Evolutionary conservation across 176 grass and related monocot genomes (phyloP), one percentile per base, ranked within the genome.

Genomic region (Secale cereale): DNA sequence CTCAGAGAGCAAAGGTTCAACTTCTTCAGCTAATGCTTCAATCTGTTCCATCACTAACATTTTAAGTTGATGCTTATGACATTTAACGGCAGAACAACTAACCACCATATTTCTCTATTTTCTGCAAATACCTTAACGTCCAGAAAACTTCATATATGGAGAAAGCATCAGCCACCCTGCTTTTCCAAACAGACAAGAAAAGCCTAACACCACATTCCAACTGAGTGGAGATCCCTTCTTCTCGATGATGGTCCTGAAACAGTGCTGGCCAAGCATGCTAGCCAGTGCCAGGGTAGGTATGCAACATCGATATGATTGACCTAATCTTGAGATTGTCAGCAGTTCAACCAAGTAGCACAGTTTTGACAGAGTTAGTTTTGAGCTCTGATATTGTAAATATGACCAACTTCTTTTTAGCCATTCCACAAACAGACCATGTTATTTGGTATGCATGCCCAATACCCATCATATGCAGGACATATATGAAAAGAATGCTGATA

Each of bases 11-110:
- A 99, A 89, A 76, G 97, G 97, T 80, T 99, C 87, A 71, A 94
- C 83, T 91, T 92, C 89, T 91, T 92, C 94, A 83, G 94, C 91
- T 78, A 99, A 92, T 79, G 85, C 90, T 89, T 99, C 97, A 67
- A 99, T 89, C 97, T 99, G 85, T 89, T 88, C 60, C 70, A 98
- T 61, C 71, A 84, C 76, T 81, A 94, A 19, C 64, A 83, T 77
- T 85, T 81, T 52, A 91, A 68, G 40, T 81, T 26, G 70, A 94
- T 83, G 87, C 15, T 59, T 73, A 74, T 41, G 23, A 62, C 1
- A 74, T 32, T 74, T 56, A 83, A 71, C 52, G 17, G 25, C 20
- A 83, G 41, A 50, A 66, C 27, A 73, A 82, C 8, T 26, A 20
- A 45, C 52, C 74, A 74, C 40, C 27, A 74, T 19, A 45, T 45